Evolutionary conservation across 345 rosid species (phyloP), one percentile per base, ranked within the genome.

Genomic region (Turnera subulata): DNA sequence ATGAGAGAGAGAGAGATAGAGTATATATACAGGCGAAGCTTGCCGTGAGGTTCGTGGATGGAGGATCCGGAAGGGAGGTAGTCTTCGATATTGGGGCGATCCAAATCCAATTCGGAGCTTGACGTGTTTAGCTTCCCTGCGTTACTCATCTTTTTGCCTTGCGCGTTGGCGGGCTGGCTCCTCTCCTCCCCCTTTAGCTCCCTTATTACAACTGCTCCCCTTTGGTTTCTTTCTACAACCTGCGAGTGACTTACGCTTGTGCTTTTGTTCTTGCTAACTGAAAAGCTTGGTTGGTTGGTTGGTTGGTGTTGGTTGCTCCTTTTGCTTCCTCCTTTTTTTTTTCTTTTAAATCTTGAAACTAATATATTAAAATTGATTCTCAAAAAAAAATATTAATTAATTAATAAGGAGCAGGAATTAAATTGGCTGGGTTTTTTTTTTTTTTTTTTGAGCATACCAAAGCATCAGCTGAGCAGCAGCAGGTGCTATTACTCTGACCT

Each of bases 21-120:
- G 16, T 11, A 14, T 17, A 51, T 1, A 61, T 73, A 90, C 99
- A 90, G 73, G 73, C 90, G 80, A 67, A 88, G 96, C 79, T 94
- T 77, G 77, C 95, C 95, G 65, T 11, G 84, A 57, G 91, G 97
- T 53, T 88, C 89, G 0, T 80, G 73, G 68, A 94, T 90, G 74
- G 99, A 78, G 63, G 81, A 61, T 65, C 95, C 99, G n/a, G 89
- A 81, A 29, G 89, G 95, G 58, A 94, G 99, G 70, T 94, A 94
- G 56, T 94, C 99, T 53, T 94, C 97, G 62, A 94, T 77, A 71
- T 90, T 85, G 64, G 80, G 98, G 15, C 76, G 81, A 78, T 92
- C 98, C 58, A 84, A 66, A 56, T 89, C 96, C 66, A 90, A 62
- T 72, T 94, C 97, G 25, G 97, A 82, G 80, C 74, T 82, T 0